Percentiles rank a stretch among this genome's conserved stretches.
Conservation (phyloP, 2,329 filamentous ascomycete species). For the Dactylellina drechsleri region DNA sequence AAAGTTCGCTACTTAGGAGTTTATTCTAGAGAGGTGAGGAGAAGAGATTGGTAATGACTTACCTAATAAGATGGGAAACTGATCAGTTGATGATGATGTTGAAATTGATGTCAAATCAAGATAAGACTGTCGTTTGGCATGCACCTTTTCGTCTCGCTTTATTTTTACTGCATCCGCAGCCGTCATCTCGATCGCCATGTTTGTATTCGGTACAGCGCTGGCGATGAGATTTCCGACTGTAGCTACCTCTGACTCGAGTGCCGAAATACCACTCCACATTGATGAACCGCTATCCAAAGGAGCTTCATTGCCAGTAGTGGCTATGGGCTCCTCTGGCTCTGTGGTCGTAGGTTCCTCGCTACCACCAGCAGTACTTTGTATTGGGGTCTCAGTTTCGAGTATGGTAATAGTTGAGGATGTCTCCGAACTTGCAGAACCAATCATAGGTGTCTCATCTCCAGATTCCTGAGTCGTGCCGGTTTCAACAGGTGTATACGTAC, state of each 20-base stretch:
- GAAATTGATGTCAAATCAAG: too few relatives aligned
- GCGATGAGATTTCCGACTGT: background rate
- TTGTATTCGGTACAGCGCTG: background rate
- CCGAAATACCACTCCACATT: too few relatives aligned
- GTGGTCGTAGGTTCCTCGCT: background rate
- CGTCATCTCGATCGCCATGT: background rate
- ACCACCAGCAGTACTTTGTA: background rate
- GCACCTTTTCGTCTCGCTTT: background rate
- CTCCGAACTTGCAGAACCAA: too few relatives aligned
- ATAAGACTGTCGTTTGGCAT: too few relatives aligned
- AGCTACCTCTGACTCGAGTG: background rate
- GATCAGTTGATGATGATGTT: background rate
- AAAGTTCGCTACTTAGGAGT: too few relatives aligned
- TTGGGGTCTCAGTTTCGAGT: too few relatives aligned
- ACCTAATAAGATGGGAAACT: conserved; percentile 37
- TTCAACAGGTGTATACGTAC: background rate
- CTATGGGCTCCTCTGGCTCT: background rate
- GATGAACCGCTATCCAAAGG: too few relatives aligned
- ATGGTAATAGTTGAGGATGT: background rate
- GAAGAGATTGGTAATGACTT: background rate
- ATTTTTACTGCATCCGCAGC: background rate
- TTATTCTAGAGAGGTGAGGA: background rate
- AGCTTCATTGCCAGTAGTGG: background rate
- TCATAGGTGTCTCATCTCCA: too few relatives aligned
- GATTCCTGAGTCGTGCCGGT: background rate